Evolutionary conservation across 2,329 filamentous ascomycete genomes (phyloP).

Genomic region (Paracoccidioides lutzii): DNA sequence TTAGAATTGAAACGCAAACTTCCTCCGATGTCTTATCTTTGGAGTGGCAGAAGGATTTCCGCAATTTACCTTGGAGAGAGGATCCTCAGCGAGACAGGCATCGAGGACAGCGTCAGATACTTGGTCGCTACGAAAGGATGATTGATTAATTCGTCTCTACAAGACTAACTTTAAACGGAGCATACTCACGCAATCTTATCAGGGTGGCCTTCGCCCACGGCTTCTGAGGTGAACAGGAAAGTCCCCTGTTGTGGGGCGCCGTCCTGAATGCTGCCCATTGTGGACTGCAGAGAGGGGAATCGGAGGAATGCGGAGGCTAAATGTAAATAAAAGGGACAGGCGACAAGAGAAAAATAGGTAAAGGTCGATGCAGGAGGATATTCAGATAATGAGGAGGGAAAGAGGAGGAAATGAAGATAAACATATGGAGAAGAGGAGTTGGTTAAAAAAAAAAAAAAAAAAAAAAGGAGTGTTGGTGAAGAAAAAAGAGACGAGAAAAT

Average conservation of each 20-base stretch:
- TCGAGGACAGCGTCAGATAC: slow-evolving; percentile 97
- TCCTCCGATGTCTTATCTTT: slow-evolving; percentile 3
- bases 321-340: slow-evolving; percentile 7
- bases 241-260: slow-evolving; percentile 40
- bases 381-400: slow-evolving; percentile 15
- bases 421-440: neutral
- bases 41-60: slow-evolving; percentile 3
- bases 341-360: slow-evolving; percentile 15
- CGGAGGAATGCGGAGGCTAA: neutral
- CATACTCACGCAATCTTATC: slow-evolving; percentile 72
- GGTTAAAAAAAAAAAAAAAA: slow-evolving; percentile 8
- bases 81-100: slow-evolving; percentile 88
- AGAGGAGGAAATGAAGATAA: slow-evolving; percentile 17
- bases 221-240: slow-evolving; percentile 85
- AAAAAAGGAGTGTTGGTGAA: neutral
- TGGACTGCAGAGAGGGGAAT: slow-evolving; percentile 22
- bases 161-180: slow-evolving; percentile 12
- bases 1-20: slow-evolving; percentile 1
- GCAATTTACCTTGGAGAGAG: slow-evolving; percentile 66
- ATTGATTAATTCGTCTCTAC: neutral
- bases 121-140: slow-evolving; percentile 52
- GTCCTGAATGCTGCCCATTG: slow-evolving; percentile 37
- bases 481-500: slow-evolving; percentile 6
- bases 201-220: slow-evolving; percentile 79
- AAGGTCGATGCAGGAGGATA: slow-evolving; percentile 11